phyloP scores from a whole-genome alignment of 345 rosid species.

The Sapria himalayana region DNA sequence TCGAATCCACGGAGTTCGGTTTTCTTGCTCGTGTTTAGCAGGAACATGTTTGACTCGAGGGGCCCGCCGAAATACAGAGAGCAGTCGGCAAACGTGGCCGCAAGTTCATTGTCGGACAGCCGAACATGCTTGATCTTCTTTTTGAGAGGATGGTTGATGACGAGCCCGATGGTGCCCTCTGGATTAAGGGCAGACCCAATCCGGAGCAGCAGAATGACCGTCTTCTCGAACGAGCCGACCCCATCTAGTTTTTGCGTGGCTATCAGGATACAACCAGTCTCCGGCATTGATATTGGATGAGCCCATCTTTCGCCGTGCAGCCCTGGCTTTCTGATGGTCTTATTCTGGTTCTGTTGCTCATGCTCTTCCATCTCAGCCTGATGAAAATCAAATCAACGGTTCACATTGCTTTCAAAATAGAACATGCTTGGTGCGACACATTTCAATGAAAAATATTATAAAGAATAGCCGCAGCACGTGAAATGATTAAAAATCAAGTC shows the following conservation, averaged over 20 bases:
- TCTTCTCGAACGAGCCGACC: slow-evolving; percentile 54
- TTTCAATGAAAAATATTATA: background rate
- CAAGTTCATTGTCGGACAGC: slow-evolving; percentile 48
- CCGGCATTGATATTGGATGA: slow-evolving; percentile 78
- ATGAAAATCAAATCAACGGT: too few relatives aligned
- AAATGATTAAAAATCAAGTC: too few relatives aligned
- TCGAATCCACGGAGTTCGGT: slow-evolving; percentile 46
- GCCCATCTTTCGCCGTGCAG: slow-evolving; percentile 62
- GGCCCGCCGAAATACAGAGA: slow-evolving; percentile 81
- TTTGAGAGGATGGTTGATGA: slow-evolving; percentile 71
- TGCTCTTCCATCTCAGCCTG: slow-evolving; percentile 37
- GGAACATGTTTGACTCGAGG: slow-evolving; percentile 69
- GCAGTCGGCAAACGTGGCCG: slow-evolving; percentile 64
- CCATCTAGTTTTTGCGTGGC: slow-evolving; percentile 94
- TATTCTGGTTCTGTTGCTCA: slow-evolving; percentile 27
- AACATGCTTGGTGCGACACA: too few relatives aligned
- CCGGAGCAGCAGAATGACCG: slow-evolving; percentile 79
- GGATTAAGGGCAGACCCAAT: slow-evolving; percentile 68
- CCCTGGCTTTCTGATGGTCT: slow-evolving; percentile 23
- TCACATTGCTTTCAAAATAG: too few relatives aligned
- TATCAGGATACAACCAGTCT: slow-evolving; percentile 81
- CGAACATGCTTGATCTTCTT: slow-evolving; percentile 61
- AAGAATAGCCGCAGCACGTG: too few relatives aligned
- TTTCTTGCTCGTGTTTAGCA: slow-evolving; percentile 31
- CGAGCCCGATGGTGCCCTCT: slow-evolving; percentile 83